A percentile compares a stretch with the other conserved stretches of the same genome.
phyloP scores from a whole-genome alignment of 1,139 yeast species.

The Saccharomyces hybrid region DNA sequence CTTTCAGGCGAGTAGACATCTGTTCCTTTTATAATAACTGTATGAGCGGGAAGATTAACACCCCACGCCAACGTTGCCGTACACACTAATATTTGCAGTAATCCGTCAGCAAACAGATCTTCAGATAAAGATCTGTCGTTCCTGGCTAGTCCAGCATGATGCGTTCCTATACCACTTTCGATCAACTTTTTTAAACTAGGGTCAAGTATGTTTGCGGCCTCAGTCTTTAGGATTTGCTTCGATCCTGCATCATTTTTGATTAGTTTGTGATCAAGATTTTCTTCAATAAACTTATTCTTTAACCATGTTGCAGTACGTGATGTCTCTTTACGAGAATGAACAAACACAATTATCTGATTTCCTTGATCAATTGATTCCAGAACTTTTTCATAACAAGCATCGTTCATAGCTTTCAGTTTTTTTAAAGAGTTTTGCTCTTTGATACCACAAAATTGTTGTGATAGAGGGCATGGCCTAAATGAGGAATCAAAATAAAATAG shows the following conservation, averaged over 20 bases:
- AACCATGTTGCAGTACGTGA: conserved; percentile 54
- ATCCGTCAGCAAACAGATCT: conserved; percentile 82
- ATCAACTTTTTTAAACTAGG: conserved; percentile 52
- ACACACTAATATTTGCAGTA: conserved; percentile 72
- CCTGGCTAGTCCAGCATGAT: conserved; percentile 84
- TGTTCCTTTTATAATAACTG: conserved; percentile 91
- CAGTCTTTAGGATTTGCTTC: conserved; percentile 53
- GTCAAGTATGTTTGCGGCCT: conserved; percentile 50
- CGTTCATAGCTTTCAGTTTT: conserved; percentile 75
- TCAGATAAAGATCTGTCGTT: conserved; percentile 74
- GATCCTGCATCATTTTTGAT: conserved; percentile 50
- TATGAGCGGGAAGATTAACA: conserved; percentile 93
- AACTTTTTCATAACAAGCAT: conserved; percentile 81
- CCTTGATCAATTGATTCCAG: conserved; percentile 51
- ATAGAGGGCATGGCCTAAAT: conserved; percentile 86
- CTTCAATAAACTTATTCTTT: conserved; percentile 47
- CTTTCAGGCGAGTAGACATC: conserved; percentile 87
- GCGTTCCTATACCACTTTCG: conserved; percentile 76
- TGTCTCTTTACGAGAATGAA: conserved; percentile 91
- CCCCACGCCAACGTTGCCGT: conserved; percentile 99
- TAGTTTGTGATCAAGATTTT: conserved; percentile 44
- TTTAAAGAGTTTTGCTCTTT: conserved; percentile 80
- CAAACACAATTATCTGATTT: conserved; percentile 81
- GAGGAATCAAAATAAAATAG: conserved; percentile 71
- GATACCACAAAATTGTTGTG: conserved; percentile 81